Evolutionary conservation across 805 yeast species (phyloP), one percentile per base, ranked within the genome.

Genomic region (Blastobotrys americana): DNA sequence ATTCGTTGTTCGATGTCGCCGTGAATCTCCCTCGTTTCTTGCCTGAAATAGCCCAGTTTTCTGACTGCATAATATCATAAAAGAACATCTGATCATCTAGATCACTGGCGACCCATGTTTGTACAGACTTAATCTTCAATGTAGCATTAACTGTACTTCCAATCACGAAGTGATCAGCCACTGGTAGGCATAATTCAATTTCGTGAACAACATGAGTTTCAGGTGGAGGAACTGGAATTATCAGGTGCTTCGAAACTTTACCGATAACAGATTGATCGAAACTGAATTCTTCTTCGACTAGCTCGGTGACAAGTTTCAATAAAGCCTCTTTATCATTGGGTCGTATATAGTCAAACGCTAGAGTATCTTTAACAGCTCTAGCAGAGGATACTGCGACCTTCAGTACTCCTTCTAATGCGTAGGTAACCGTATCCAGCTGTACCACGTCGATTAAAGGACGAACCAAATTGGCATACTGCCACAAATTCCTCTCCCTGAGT

Each of bases 31-130:
- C 76, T 45, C 69, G 70, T 47, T 77, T 78, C 49, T 74, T 70
- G 0, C 97, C 97, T 4, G 86, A 78, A 3, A 88, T 66, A 2
- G 87, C 58, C 97, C 97, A 90, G 42, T 71, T 74, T 19, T 87
- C 96, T 22, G 71, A 74, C 21, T 73, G 71, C 15, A 64, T 60
- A 1, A 84, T 55, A 15, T 73, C 74, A 33, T 78, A 65, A 41
- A 69, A 68, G 54, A 74, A 77, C 23, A 53, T 55, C 23, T 64
- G 59, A 5, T 45, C 40, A 4, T 41, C 44, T 9, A 37, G 25
- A n/a, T 45, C 49, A 3, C 41, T 46, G 2, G 55, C 51, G 3
- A 63, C 57, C 84, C 84, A 78, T 39, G 62, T 63, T 0, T 71
- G 64, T 2, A 63, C 54, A 0, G 82, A 69, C 4, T 64, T 59